phyloP scores from a whole-genome alignment of 768 basidiomycete species.

The Mrakia gelida region DNA sequence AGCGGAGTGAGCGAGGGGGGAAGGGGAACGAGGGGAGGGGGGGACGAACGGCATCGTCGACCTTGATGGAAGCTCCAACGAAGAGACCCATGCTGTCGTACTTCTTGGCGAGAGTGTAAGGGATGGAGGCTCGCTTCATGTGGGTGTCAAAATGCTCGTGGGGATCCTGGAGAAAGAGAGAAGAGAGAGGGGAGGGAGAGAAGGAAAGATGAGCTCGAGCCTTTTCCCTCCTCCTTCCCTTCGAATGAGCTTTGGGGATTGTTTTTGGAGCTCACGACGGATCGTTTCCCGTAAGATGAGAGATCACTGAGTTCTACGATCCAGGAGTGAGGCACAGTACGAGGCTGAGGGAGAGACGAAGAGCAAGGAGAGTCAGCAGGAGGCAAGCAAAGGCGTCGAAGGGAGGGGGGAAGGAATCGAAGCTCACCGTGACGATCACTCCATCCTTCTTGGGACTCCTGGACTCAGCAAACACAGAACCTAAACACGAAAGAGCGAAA shows the following conservation, averaged over 20 bases:
- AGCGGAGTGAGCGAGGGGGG: neutral
- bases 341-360: neutral
- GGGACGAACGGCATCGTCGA: constrained; percentile 7
- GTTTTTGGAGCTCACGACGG: neutral
- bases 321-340: constrained; percentile 4
- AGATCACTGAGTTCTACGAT: constrained; percentile 16
- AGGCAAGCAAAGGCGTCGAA: no score
- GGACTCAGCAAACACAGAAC: neutral
- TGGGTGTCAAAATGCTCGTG: constrained; percentile 28
- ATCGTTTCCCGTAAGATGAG: constrained; percentile 1
- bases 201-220: neutral
- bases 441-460: neutral
- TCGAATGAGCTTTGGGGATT: no score
- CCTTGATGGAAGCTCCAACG: constrained; percentile 19
- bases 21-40: neutral
- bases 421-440: neutral
- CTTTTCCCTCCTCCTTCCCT: neutral
- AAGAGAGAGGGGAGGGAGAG: no score
- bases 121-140: constrained; percentile 25
- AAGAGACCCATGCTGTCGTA: constrained; percentile 21
- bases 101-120: constrained; percentile 14
- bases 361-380: neutral
- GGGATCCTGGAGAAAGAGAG: neutral
- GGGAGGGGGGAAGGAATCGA: neutral
- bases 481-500: neutral